Base-by-base conservation (phyloP, 345 rosid genomes). In the Salix udensis region DNA sequence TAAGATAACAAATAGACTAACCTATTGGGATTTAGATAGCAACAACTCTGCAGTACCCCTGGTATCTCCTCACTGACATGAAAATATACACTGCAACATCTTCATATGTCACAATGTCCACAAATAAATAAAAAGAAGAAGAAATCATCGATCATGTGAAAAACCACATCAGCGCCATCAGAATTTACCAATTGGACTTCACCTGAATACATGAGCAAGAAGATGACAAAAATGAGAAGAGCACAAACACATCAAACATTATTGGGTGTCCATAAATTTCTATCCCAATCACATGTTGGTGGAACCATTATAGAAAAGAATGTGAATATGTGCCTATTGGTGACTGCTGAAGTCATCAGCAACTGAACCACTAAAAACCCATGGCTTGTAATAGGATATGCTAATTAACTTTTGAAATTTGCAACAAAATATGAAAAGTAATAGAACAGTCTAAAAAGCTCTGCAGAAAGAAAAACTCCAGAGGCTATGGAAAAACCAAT, bases 101-200 rank as follows among this genome's bases (percentile, higher is more conserved):
- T 72, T 80, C 71, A 67, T n/a, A 64, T 19, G 19, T 31, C 55
- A 76, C 24, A 81, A 69, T 61, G 61, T 46, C 61, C 70, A 75
- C 60, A 75, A 46, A 39, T 74, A 74, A 68, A 71, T 74, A 65
- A 48, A 67, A 79, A 61, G 52, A 70, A 73, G 65, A 86, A 88
- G 77, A 94, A 94, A 84, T 91, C 88, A 80, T 92, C 96, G 73
- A 94, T 92, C 91, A 94, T 91, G 79, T 94, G 97, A 80, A 80
- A 91, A 36, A 92, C 92, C 75, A 94, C 98, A 84, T 94, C 97
- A 2, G 91, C 91, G 37, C 98, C 98, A 86, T 94, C 93, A 14
- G 97, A 92, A 86, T 94, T 88, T 81, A 77, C 96, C 98, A 92
- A 85, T 92, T 88, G 81, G 83, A 87, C 88, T 88, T 92, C 80